Base-by-base conservation (phyloP, 2,329 filamentous ascomycete species). In the Stachybotrys chartarum region DNA sequence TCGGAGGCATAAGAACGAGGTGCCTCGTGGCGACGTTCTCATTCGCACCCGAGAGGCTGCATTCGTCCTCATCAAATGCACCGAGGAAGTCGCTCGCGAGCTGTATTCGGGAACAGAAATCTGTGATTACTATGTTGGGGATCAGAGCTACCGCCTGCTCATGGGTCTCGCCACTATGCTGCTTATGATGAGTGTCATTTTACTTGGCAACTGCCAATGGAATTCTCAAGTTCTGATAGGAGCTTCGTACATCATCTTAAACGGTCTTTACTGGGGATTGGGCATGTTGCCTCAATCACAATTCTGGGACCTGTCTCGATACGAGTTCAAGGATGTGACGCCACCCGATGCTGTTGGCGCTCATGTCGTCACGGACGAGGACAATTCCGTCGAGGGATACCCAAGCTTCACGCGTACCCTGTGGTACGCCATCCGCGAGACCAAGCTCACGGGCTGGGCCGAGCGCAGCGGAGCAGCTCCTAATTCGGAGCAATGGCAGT, bases 181-280 rank as follows among this genome's bases (percentile, higher is more conserved):
- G 30, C 75, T 86, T 49, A 86, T 86, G 83, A 64, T 81, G 4
- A 76, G 78, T 1, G 81, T 86, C 11, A 80, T 86, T 12, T 68
- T 85, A 14, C 68, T 87, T 39, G 83, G 82, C 1, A 86, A 86
- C 63, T 83, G 81, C 66, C 76, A 75, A n/a, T 85, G 82, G 75
- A 74, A 76, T 49, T 78, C 80, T 57, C 83, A 87, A 66, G 76
- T 81, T 10, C 77, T 82, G 11, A 80, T 85, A 57, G 82, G 81
- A 7, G 72, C 69, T 3, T 72, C 76, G 1, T 86, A 86, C 60
- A 80, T 86, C 54, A 59, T 79, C 5, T 72, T 86, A 52, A 87
- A 86, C 57, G 79, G 77, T 10, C 65, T 80, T 0, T 85, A 85
- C 65, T 86, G 82, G 83, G 70, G 71, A 1, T 71, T 81, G 53